These are phyloP conservation scores for Lagenaria siceraria DNA, from an alignment of 306 rosid species.

Conservation along the genomic window DNA sequence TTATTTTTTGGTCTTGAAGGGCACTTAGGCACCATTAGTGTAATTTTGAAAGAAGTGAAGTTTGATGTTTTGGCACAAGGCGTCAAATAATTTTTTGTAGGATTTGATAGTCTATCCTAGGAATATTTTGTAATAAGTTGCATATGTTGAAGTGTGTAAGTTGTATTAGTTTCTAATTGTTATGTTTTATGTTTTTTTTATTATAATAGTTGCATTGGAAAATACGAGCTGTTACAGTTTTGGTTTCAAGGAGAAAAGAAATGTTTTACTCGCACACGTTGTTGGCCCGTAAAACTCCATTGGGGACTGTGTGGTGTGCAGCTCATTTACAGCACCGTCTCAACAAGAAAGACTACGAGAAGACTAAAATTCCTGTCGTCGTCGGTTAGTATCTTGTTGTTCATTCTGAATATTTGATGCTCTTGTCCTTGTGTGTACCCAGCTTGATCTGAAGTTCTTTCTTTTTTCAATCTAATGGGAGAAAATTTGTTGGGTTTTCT, in stretches of 20 bases:
- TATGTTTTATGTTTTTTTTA: too few relatives aligned
- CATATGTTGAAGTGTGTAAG: too few relatives aligned
- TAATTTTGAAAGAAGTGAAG: too few relatives aligned
- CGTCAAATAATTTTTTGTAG: too few relatives aligned
- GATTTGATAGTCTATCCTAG: too few relatives aligned
- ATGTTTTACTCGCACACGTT: constrained; percentile 86
- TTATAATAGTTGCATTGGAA: too few relatives aligned
- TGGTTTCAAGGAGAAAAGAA: neutral
- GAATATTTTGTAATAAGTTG: too few relatives aligned
- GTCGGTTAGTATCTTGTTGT: constrained; percentile 32
- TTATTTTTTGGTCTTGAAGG: too few relatives aligned
- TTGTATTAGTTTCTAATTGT: too few relatives aligned
- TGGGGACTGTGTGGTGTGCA: constrained; percentile 86
- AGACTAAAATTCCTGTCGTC: constrained; percentile 55
- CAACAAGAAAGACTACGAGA: constrained; percentile 60
- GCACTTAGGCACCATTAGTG: too few relatives aligned
- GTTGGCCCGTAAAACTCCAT: constrained; percentile 77
- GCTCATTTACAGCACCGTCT: constrained; percentile 87
- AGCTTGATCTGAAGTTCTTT: neutral
- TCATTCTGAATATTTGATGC: neutral
- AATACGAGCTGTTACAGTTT: neutral
- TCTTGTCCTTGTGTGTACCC: neutral
- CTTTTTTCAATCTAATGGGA: neutral
- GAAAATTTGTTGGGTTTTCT: neutral
- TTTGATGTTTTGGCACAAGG: too few relatives aligned